Base-by-base conservation (phyloP, 805 yeast species). In the Metschnikowia gelsemii region DNA sequence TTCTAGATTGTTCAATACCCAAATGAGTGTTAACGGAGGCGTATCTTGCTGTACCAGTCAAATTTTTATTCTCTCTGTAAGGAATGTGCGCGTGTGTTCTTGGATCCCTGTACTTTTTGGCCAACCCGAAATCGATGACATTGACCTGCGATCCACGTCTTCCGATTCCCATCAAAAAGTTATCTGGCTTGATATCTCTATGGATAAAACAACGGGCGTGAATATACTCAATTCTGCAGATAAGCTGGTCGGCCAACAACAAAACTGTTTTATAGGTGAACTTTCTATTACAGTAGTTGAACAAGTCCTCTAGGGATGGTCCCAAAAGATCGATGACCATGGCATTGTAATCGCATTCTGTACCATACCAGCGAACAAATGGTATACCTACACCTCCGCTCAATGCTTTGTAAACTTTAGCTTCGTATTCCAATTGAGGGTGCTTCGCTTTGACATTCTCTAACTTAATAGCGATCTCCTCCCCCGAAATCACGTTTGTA, bases 341-440 rank as follows among this genome's bases (percentile, higher is more conserved):
- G 28, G 97, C 96, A 63, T 90, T 87, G 61, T 88, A 91, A 61
- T 90, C 97, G 54, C 96, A 87, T 63, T 91, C 98, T 2, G 95
- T 85, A 27, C 98, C 99, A 63, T 81, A 90, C 95, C 96, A 91
- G 63, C 98, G 80, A 24, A 91, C 89, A 66, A 89, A 90, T 3
- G 99, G 98, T 44, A 91, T 89, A 23, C 99, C 98, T 26, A 91
- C 91, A 23, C 98, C 98, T 26, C 98, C 99, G 50, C 95, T 83
- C 40, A 91, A 70, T 2, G 96, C 90, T 60, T 86, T 88, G 71
- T 91, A 91, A 19, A 93, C 98, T 54, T 95, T 82, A 12, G 97
- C 96, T 66, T 91, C 99, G 62, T 91, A 93, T 59, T 91, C 97
- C 52, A 91, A 75, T 68, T 91, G 99, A 1, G 99, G 98, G 62